Percentiles rank a stretch among this genome's conserved stretches.
phyloP scores from a whole-genome alignment of 345 rosid species.

The Boechera stricta region DNA sequence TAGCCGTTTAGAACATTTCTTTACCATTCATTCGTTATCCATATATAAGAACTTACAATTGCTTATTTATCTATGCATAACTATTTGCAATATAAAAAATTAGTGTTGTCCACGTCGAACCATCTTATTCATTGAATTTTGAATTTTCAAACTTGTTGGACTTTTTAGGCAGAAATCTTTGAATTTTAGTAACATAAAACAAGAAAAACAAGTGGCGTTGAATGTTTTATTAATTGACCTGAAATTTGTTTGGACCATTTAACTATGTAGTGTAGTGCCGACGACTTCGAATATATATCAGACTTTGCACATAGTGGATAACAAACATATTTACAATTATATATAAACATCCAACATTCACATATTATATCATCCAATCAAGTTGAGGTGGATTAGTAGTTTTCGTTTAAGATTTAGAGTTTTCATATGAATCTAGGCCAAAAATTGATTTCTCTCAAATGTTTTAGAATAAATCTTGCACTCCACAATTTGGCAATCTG shows the following conservation, averaged over 20 bases:
- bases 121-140: not conserved
- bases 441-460: no score
- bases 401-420: no score
- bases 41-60: no score
- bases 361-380: not conserved
- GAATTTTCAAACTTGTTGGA: not conserved
- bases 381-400: not conserved
- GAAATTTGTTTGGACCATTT: not conserved
- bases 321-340: not conserved
- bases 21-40: not conserved
- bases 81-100: not conserved
- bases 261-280: slow-evolving; percentile 4
- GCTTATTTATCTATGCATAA: not conserved
- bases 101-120: not conserved
- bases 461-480: no score
- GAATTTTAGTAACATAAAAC: not conserved
- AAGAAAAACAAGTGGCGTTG: not conserved
- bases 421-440: no score
- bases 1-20: no score
- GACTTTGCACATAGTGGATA: not conserved
- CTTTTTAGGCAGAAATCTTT: not conserved
- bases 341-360: no score
- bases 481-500: no score
- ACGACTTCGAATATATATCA: not conserved
- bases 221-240: not conserved